These are phyloP conservation scores for Celoporthe dispersa DNA, from an alignment of 2,329 filamentous ascomycete species.

Conservation along the genomic window DNA sequence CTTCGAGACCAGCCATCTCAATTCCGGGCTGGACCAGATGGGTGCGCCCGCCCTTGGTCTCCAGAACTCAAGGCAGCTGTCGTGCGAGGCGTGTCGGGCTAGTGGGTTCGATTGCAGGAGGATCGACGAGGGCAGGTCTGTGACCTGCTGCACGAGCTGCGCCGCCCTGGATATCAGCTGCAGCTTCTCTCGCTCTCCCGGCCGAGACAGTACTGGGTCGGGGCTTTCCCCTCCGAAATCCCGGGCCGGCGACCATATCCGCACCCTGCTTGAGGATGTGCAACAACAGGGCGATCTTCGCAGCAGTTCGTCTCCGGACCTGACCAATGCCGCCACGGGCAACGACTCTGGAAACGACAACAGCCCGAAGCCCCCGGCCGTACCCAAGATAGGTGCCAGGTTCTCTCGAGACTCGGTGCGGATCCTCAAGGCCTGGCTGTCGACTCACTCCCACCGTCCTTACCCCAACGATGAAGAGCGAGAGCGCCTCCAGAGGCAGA, in stretches of 20 bases:
- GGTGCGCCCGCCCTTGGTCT: constrained; percentile 36
- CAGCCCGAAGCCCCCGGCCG: constrained; percentile 33
- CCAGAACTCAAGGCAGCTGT: constrained; percentile 49
- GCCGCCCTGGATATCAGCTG: constrained; percentile 63
- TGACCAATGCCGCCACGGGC: constrained; percentile 33
- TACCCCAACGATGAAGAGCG: constrained; percentile 91
- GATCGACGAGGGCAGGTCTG: constrained; percentile 62
- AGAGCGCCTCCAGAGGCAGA: constrained; percentile 75
- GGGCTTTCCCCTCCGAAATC: constrained; percentile 50
- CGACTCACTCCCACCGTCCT: constrained; percentile 77
- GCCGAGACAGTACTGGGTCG: constrained; percentile 41
- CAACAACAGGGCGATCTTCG: constrained; percentile 30
- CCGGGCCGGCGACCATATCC: constrained; percentile 50
- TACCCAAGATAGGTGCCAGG: constrained; percentile 70
- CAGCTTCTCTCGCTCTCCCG: constrained; percentile 54
- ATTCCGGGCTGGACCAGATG: constrained; percentile 23
- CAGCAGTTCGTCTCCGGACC: constrained; percentile 34
- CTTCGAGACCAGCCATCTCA: constrained; percentile 50
- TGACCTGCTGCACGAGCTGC: constrained; percentile 66
- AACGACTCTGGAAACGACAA: constrained; percentile 31
- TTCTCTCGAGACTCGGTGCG: constrained; percentile 82
- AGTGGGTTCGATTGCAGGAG: constrained; percentile 64
- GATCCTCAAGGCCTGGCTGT: constrained; percentile 83
- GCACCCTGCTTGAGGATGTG: constrained; percentile 45
- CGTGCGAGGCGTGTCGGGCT: constrained; percentile 57